A percentile compares a stretch with the other conserved stretches of the same genome.
Evolutionary conservation across 202 grass and related monocot species (phyloP).

Genomic region (Setaria italica): DNA sequence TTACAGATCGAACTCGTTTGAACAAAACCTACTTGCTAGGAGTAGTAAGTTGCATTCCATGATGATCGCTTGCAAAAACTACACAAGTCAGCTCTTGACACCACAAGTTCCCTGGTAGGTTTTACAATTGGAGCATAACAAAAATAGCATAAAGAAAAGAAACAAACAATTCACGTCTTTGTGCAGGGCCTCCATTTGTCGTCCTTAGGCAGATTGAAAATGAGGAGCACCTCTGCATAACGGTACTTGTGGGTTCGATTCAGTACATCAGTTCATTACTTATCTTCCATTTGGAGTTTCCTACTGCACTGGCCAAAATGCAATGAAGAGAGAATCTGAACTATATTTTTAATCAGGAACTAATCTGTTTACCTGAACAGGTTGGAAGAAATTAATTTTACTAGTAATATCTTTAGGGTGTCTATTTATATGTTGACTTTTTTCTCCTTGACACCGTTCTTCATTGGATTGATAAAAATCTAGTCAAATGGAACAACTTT

Average conservation of each 20-base stretch:
- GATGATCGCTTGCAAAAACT: background rate
- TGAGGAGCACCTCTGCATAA: background rate
- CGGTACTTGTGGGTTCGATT: background rate
- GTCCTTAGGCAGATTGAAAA: background rate
- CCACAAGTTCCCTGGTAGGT: background rate
- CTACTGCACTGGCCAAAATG: background rate
- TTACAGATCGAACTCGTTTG: background rate
- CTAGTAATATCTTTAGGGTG: background rate
- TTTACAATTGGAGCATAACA: background rate
- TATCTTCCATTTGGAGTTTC: background rate
- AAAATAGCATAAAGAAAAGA: background rate
- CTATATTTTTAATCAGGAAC: background rate
- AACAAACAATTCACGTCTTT: background rate
- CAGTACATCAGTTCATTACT: background rate
- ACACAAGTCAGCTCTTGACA: constrained; percentile 4
- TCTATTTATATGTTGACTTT: background rate
- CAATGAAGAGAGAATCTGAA: background rate
- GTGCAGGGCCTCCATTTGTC: background rate
- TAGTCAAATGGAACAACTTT: background rate
- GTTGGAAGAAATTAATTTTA: background rate
- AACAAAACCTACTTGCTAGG: constrained; percentile 1
- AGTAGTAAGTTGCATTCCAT: background rate
- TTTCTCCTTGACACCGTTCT: background rate
- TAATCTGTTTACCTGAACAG: background rate
- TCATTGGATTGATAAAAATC: background rate